Percentiles rank a stretch among this genome's conserved stretches.
Conservation (phyloP, 257 asterid genomes). For the Cynanchum wilfordii region DNA sequence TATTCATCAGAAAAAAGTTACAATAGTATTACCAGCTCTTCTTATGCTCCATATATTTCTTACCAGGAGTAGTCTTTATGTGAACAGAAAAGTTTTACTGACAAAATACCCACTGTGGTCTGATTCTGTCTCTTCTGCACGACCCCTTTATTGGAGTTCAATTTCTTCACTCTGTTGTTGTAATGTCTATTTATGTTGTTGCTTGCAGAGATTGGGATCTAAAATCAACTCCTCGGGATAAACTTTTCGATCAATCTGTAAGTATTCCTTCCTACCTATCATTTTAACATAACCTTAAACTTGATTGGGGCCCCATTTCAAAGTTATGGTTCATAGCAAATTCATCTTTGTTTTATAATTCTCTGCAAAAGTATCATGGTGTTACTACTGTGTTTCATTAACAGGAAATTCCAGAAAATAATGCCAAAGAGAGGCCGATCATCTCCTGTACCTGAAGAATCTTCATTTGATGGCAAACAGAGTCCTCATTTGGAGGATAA, state of each 20-base stretch:
- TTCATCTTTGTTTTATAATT: not conserved
- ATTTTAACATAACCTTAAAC: not conserved
- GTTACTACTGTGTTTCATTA: not conserved
- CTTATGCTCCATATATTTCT: not conserved
- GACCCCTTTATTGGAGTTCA: too few relatives aligned
- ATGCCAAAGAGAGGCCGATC: not conserved
- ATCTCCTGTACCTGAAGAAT: not conserved
- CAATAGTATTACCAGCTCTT: not conserved
- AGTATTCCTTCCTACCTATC: slow-evolving; percentile 24
- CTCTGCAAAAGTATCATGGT: not conserved
- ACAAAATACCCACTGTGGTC: too few relatives aligned
- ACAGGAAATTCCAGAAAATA: slow-evolving; percentile 3
- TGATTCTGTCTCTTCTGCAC: not conserved
- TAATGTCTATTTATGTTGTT: slow-evolving; percentile 1
- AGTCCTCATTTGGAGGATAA: not conserved
- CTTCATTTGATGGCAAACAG: not conserved
- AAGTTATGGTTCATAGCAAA: not conserved
- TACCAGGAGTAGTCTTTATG: not conserved
- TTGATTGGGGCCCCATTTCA: slow-evolving; percentile 23
- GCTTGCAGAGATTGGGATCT: slow-evolving; percentile 52
- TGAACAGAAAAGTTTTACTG: too few relatives aligned
- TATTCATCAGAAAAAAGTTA: slow-evolving; percentile 10
- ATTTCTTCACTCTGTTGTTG: not conserved
- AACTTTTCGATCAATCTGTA: slow-evolving; percentile 53
- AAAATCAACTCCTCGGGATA: slow-evolving; percentile 45